Evolutionary conservation across 495 filamentous ascomycete genomes (phyloP).

Genomic region (Paragyromitra xinjiangensis): DNA sequence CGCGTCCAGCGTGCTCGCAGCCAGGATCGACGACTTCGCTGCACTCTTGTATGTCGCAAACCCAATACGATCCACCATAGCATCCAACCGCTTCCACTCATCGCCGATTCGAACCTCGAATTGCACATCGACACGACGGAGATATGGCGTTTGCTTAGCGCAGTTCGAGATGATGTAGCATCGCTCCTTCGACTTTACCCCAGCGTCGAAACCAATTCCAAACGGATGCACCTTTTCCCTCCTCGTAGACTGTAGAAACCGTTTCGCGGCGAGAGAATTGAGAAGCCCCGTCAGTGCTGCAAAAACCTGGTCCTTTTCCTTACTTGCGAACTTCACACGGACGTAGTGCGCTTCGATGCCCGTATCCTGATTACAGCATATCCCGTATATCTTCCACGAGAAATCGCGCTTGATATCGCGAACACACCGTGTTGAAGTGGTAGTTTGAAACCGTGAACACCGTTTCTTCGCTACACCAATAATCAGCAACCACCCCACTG

Average conservation of each 20-base stretch:
- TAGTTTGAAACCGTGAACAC: constrained; percentile 37
- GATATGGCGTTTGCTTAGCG: constrained; percentile 54
- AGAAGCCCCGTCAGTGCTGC: constrained; percentile 30
- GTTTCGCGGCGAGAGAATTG: constrained; percentile 53
- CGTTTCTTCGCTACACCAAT: constrained; percentile 38
- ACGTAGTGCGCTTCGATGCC: constrained; percentile 51
- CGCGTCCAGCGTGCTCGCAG: constrained; percentile 43
- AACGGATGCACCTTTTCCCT: constrained; percentile 49
- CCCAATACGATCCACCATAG: constrained; percentile 49
- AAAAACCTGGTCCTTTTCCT: constrained; percentile 29
- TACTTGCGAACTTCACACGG: constrained; percentile 36
- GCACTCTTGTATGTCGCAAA: constrained; percentile 54
- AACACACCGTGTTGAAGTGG: constrained; percentile 51
- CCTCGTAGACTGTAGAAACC: constrained; percentile 47
- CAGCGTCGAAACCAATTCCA: constrained; percentile 53
- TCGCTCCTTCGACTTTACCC: constrained; percentile 52
- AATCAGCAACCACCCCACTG: constrained; percentile 8
- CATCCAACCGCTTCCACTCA: constrained; percentile 49
- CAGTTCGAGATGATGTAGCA: constrained; percentile 56
- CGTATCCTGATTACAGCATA: constrained; percentile 39
- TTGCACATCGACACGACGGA: constrained; percentile 47
- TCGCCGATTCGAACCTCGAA: constrained; percentile 43
- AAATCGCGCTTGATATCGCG: constrained; percentile 53
- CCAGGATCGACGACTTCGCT: constrained; percentile 40
- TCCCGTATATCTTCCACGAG: constrained; percentile 56